Evolutionary conservation across 176 grass and related monocot species (phyloP), one percentile per base, ranked within the genome.

Genomic region (Elaeis guineensis): DNA sequence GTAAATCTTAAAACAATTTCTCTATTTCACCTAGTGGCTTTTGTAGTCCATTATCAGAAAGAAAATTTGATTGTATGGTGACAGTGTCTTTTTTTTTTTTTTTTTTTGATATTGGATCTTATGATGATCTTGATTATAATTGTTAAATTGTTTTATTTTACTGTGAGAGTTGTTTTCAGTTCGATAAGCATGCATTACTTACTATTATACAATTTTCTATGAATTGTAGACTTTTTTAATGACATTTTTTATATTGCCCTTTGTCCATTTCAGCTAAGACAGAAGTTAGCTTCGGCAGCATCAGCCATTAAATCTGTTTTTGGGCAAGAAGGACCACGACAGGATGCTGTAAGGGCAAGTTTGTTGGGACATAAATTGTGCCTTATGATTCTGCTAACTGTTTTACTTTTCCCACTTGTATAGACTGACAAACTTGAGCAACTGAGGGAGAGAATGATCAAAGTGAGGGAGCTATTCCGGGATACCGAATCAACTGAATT

Each of bases 271-370:
- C 81, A 97, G 93, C 80, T 97, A 22, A 97, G 75, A 67, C 81
- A 67, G 49, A 89, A 91, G 76, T 76, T 97, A 70, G 67, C 86
- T 76, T 90, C 87, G 57, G 93, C 93, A 70, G 91, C 93, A 72
- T 97, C 93, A 61, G 93, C 93, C 55, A 91, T 97, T 76, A 97
- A 97, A 85, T 97, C 93, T 49, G 93, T 88, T 71, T 91, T 97
- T 78, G 87, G 93, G 44, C 87, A 97, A 89, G 87, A 89, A 61
- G 72, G 76, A 62, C 61, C 83, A 53, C 82, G 89, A 58, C 81
- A 80, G 24, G 83, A 88, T 72, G 84, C 93, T 6, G 87, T 97
- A 82, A 77, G 81, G 79, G 59, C 57, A 9, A 12, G 23, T 62
- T 82, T n/a, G 19, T 78, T 16, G 51, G 28, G 19, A 67, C 54